Percentiles rank a stretch among this genome's conserved stretches.
Evolutionary conservation across 1,284 basidiomycete species (phyloP).

Genomic region (Pascua sp.): DNA sequence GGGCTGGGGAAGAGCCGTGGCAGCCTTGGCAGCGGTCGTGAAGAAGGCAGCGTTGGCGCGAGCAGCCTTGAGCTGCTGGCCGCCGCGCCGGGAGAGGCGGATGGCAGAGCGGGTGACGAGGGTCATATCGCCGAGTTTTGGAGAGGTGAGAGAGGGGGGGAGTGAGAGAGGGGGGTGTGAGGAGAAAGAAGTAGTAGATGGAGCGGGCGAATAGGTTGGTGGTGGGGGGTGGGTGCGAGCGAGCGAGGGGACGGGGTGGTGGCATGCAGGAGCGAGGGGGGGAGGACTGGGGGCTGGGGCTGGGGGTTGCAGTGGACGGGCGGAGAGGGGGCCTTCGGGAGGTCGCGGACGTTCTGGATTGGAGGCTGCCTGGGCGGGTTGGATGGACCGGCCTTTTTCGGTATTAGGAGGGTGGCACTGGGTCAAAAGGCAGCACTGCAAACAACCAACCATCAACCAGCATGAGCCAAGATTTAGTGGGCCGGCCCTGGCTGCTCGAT

Average conservation of each 20-base stretch:
- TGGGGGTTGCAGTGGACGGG: no score
- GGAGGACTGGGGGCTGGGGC: no score
- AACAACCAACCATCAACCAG: no score
- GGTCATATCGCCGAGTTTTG: constrained; percentile 39
- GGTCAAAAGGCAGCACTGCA: no score
- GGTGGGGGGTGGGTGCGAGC: constrained; percentile 7
- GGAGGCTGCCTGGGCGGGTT: no score
- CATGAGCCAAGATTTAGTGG: no score
- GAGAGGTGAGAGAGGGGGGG: constrained; percentile 13
- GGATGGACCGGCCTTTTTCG: no score
- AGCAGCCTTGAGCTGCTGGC: constrained; percentile 36
- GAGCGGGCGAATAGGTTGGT: constrained; percentile 6
- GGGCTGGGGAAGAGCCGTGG: constrained; percentile 36
- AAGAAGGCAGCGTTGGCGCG: constrained; percentile 47
- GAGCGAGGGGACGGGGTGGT: constrained; percentile 2
- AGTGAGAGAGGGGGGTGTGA: constrained; percentile 13
- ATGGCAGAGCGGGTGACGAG: constrained; percentile 49
- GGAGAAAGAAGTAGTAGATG: constrained; percentile 3
- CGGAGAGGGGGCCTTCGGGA: no score
- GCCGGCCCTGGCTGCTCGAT: no score
- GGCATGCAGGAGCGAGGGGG: background rate
- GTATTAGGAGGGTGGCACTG: no score
- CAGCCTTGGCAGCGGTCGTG: constrained; percentile 43
- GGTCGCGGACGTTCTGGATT: no score
- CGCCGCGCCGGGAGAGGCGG: constrained; percentile 45